Evolutionary conservation across 306 rosid genomes (phyloP).

Genomic region (Cicer judaicum): DNA sequence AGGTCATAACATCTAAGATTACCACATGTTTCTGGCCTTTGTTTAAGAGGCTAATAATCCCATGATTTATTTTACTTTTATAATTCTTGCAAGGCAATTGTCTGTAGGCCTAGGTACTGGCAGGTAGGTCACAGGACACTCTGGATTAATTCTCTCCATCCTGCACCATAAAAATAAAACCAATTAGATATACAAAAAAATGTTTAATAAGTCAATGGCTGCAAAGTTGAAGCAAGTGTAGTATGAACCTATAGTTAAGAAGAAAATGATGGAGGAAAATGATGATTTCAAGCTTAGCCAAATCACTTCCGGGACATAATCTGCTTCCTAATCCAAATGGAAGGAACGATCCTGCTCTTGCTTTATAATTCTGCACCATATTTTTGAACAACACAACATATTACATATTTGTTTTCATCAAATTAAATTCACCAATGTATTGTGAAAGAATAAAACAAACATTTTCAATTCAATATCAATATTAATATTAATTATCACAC

Average conservation of each 20-base stretch:
- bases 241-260: conserved; percentile 56
- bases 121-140: conserved; percentile 48
- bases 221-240: not conserved
- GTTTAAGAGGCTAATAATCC: not conserved
- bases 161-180: conserved; percentile 39
- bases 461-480: not conserved
- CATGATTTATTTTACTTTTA: conserved; percentile 42
- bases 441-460: not conserved
- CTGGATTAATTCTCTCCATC: conserved; percentile 61
- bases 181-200: not conserved
- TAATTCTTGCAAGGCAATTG: conserved; percentile 66
- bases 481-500: not conserved
- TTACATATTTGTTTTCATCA: conserved; percentile 22
- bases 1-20: not conserved
- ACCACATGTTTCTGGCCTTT: not conserved
- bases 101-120: conserved; percentile 64
- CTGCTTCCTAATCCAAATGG: conserved; percentile 73
- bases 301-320: conserved; percentile 64
- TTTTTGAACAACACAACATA: not conserved
- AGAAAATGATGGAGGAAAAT: conserved; percentile 74
- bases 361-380: conserved; percentile 53
- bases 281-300: conserved; percentile 62
- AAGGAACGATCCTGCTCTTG: conserved; percentile 63
- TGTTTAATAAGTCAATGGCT: not conserved
- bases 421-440: not conserved